Base-by-base conservation (phyloP, 2,329 filamentous ascomycete genomes). In the Coniochaeta hoffmannii region DNA sequence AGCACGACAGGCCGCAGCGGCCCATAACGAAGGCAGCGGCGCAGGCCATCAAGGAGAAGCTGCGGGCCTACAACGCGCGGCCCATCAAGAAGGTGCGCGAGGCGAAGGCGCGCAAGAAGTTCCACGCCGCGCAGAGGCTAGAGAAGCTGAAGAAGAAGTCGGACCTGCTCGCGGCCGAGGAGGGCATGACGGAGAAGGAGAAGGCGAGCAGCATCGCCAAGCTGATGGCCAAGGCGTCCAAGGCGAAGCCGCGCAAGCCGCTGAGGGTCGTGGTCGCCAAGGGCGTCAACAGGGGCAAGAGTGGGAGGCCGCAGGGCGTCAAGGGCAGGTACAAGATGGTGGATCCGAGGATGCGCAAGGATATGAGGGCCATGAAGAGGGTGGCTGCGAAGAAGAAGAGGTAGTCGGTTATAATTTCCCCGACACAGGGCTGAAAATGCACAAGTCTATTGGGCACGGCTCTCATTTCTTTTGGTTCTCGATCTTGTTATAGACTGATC, bases 11-110 rank as follows among this genome's bases (percentile, higher is more conserved):
- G 68, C 82, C 82, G 1, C 86, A 94, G 60, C 88, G 90, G 57
- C 95, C 94, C n/a, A 93, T 96, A 65, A 91, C 87, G 53, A 94
- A 94, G 64, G 90, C 90, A 32, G 95, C 89, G 0, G 92, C 93
- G 0, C 80, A 83, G 14, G 94, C 94, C 2, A 97, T 99, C 76
- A 92, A 94, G 71, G 93, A 97, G 67, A 99, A 99, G 74, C 69
- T 89, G 67, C 88, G 93, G 31, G 92, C 94, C 0, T 82, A 96
- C 64, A 97, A 99, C 69, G 94, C 93, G 8, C 85, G 94, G 31
- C 94, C 94, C 1, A 97, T 97, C 82, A 99, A 99, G 81, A 99
- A 99, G 78, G 94, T 99, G 31, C 88, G 89, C 63, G 94, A 99
- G 73, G 94, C 94, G 24, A 92, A 95, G 74, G 93, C 92, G 34